phyloP scores from a whole-genome alignment of 192 early-diverging fungal species.

The Coemansia guatemalensis region DNA sequence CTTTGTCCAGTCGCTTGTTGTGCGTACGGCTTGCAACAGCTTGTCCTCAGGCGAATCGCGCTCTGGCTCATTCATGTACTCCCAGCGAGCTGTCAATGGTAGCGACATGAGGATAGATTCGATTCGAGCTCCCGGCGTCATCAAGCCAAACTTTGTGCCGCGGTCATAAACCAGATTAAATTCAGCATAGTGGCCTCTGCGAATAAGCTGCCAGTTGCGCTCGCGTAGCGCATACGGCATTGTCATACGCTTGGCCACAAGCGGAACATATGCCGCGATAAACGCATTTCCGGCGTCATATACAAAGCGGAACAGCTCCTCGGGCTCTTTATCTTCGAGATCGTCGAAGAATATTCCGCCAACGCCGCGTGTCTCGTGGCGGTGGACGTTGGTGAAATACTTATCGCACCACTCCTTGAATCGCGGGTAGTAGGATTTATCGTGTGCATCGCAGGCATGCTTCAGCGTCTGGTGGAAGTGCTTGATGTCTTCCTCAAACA shows the following conservation, averaged over 20 bases:
- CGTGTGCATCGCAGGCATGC: slow-evolving; percentile 88
- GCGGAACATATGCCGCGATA: slow-evolving; percentile 83
- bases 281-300: slow-evolving; percentile 80
- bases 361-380: slow-evolving; percentile 86
- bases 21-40: slow-evolving; percentile 77
- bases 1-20: slow-evolving; percentile 77
- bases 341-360: slow-evolving; percentile 99
- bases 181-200: slow-evolving; percentile 95
- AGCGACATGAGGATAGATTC: slow-evolving; percentile 94
- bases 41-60: slow-evolving; percentile 70
- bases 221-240: slow-evolving; percentile 73
- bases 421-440: slow-evolving; percentile 74
- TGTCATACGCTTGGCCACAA: slow-evolving; percentile 76
- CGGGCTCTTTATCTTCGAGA: slow-evolving; percentile 67
- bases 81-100: slow-evolving; percentile 93
- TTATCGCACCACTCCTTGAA: slow-evolving; percentile 98
- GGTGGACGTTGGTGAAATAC: slow-evolving; percentile 89
- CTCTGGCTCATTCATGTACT: slow-evolving; percentile 79
- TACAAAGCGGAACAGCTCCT: slow-evolving; percentile 84
- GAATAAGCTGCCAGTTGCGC: slow-evolving; percentile 93
- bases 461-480: slow-evolving; percentile 95
- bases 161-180: slow-evolving; percentile 97
- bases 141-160: slow-evolving; percentile 97
- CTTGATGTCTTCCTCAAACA: slow-evolving; percentile 86
- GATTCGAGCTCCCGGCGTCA: slow-evolving; percentile 93